Evolutionary conservation across 2,329 filamentous ascomycete species (phyloP).

Genomic region (Verticillium nonalfalfae): DNA sequence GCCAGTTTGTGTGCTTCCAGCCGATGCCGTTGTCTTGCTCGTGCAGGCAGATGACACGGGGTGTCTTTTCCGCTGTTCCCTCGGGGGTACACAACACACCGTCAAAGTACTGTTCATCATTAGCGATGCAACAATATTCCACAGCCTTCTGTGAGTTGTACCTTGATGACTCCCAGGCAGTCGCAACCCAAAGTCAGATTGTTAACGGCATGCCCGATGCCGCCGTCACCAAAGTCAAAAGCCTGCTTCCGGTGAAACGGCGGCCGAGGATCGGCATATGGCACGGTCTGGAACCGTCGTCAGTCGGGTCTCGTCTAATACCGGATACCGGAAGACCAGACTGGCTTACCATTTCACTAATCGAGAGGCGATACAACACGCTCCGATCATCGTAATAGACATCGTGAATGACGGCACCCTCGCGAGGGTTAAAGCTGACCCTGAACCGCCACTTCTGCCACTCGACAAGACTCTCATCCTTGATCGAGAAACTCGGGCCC

Average conservation of each 20-base stretch:
- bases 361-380: slow-evolving; percentile 49
- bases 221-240: slow-evolving; percentile 64
- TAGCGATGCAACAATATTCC: background rate
- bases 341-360: slow-evolving; percentile 43
- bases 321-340: no score
- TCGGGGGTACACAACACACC: slow-evolving; percentile 44
- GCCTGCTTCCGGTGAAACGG: slow-evolving; percentile 62
- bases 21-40: slow-evolving; percentile 64
- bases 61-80: slow-evolving; percentile 42
- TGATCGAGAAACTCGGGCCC: slow-evolving; percentile 50
- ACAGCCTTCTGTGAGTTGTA: background rate
- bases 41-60: slow-evolving; percentile 62
- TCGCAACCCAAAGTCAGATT: slow-evolving; percentile 63
- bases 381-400: slow-evolving; percentile 50
- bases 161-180: slow-evolving; percentile 54
- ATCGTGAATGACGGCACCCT: slow-evolving; percentile 54
- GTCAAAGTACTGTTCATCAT: slow-evolving; percentile 33
- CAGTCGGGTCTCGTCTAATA: background rate
- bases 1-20: slow-evolving; percentile 67
- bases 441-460: slow-evolving; percentile 46
- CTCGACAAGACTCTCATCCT: slow-evolving; percentile 6
- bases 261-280: slow-evolving; percentile 55
- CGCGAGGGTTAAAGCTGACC: slow-evolving; percentile 51
- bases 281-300: slow-evolving; percentile 27
- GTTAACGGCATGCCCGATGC: slow-evolving; percentile 58